Evolutionary conservation across 371 early-diverging fungal genomes (phyloP), one percentile per base, ranked within the genome.

Genomic region (Mortierella sp.): DNA sequence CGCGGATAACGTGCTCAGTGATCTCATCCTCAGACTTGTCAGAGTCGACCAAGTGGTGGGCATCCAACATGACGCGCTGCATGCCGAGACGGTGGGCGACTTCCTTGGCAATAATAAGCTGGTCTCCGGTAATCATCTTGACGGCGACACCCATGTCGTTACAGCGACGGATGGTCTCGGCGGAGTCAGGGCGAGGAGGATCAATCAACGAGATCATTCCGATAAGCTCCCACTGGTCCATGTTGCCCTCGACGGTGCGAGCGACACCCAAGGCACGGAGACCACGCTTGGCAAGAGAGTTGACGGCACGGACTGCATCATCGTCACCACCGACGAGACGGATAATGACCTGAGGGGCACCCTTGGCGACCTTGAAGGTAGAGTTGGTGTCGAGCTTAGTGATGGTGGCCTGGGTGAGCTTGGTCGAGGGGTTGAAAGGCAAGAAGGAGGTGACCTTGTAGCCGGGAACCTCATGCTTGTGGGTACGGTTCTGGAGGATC

Each of bases 281-380:
- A 62, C 93, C 93, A 70, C 95, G 92, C 27, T 86, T 80, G 19
- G 96, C 96, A 49, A 96, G 86, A 59, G 86, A 82, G 54, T 85
- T 86, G 37, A 97, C 94, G 24, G 93, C 93, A 39, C 80, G 78
- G 43, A 87, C 88, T 23, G 93, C 94, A 39, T 89, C 86, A 54
- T 85, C 83, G 82, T 93, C 85, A 39, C 93, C 92, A 53, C 94
- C 93, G 14, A 88, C 91, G 54, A 96, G 87, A 57, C 84, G 80
- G 62, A 94, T 84, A 55, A 96, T 93, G 34, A 95, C 96, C 75
- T 95, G 96, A n/a, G 97, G 97, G 26, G 97, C 96, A 67, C 97
- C 97, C 85, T 97, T 97, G 67, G 95, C 94, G 37, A 92, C 93
- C 69, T 90, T 85, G 84, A 94, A 96, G 32, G 83, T 79, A 63